Base-by-base conservation (phyloP, 2,329 filamentous ascomycete genomes). In the Fusarium solani-melongenae region DNA sequence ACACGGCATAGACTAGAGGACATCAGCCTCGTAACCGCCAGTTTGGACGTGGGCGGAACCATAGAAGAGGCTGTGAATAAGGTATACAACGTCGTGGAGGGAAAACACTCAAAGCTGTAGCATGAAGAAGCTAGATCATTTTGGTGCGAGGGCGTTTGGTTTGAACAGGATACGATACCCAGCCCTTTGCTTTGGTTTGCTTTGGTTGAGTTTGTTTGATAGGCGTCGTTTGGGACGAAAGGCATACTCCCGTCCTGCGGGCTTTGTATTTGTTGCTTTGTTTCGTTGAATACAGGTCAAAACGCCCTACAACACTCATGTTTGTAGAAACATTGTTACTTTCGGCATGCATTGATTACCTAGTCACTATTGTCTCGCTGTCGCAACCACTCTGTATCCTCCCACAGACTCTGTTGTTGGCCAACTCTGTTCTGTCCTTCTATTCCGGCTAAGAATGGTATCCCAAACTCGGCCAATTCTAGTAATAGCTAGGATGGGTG, bases 81-180 rank as follows among this genome's bases (percentile, higher is more conserved):
- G 31, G 36, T 73, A 7, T 58, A 34, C 12, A 33, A 22, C 14
- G 11, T 70, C 10, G 57, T 70, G 22, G 33, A 20, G 22, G n/a
- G 41, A 31, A 33, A 34, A 44, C 8, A 34, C 34, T 12, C 22
- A 15, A 66, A 44, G 22, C 5, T 31, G 14, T 57, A 51, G 8
- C 6, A 8, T n/a, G 15, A 14, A n/a, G 5, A 12, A 27, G 12
- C 22, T 46, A 20, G 10, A 11, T 6, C 14, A 29, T 12, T 51
- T 14, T 6, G 24, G 10, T 7, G 24, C 15, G 9, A 12, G 17
- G 55, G 55, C n/a, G 29, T 34, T 56, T 36, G 17, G 31, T 22
- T 34, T 36, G 31, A 15, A 22, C 33, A 24, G 5, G 8, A 56
- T 6, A 56, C 12, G 14, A 56, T 56, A 56, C 31, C 31, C 31